These are phyloP conservation scores for Sanghuangporus sanghuang DNA, from an alignment of 1,284 basidiomycete species.

Conservation along the genomic window DNA sequence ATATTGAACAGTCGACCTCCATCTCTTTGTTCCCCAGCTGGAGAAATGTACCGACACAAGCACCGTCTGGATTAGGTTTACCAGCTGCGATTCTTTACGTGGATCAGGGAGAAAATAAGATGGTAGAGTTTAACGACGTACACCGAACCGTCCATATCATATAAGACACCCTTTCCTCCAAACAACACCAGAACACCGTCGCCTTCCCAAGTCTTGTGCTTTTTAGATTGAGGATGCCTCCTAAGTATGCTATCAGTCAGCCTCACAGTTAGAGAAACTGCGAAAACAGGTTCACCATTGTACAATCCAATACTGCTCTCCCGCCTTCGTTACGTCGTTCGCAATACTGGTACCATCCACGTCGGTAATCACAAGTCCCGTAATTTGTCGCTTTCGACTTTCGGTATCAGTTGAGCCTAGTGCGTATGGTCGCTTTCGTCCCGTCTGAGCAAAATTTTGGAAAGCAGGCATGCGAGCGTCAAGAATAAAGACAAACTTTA, in stretches of 20 bases:
- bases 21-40: slow-evolving; percentile 65
- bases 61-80: slow-evolving; percentile 31
- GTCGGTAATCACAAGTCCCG: background rate
- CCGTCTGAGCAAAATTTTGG: slow-evolving; percentile 1
- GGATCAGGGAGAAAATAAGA: slow-evolving; percentile 1
- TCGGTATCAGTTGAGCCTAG: background rate
- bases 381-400: slow-evolving; percentile 4
- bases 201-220: slow-evolving; percentile 93
- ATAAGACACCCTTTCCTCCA: slow-evolving; percentile 45
- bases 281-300: slow-evolving; percentile 46
- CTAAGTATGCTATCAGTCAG: slow-evolving; percentile 29
- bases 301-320: slow-evolving; percentile 58
- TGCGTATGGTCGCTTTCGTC: background rate
- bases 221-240: slow-evolving; percentile 75
- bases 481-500: background rate
- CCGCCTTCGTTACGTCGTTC: slow-evolving; percentile 17
- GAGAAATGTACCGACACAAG: slow-evolving; percentile 50
- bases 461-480: slow-evolving; percentile 11
- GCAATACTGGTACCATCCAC: slow-evolving; percentile 2
- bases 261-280: background rate
- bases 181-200: slow-evolving; percentile 62
- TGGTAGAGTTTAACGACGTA: slow-evolving; percentile 25
- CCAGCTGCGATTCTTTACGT: slow-evolving; percentile 36
- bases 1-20: slow-evolving; percentile 56
- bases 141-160: slow-evolving; percentile 59